Evolutionary conservation across 352 stramenopile species (phyloP).

Genomic region (Pythium insidiosum): DNA sequence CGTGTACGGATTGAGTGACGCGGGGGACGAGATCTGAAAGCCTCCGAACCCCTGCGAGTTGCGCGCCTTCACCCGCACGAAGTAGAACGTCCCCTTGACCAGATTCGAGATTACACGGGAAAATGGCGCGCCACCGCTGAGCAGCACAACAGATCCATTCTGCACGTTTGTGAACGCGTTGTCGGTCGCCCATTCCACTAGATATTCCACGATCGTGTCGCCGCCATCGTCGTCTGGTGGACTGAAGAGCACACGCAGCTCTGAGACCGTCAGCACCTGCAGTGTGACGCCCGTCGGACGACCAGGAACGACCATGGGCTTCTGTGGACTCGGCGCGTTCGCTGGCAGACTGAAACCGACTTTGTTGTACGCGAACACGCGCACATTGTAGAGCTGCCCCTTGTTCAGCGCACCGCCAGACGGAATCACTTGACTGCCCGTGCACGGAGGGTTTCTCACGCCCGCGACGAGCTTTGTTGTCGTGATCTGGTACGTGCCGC

Average conservation of each 20-base stretch:
- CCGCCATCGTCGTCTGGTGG: slow-evolving; percentile 77
- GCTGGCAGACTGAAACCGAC: slow-evolving; percentile 85
- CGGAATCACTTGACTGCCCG: slow-evolving; percentile 74
- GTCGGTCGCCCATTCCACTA: slow-evolving; percentile 88
- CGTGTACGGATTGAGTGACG: slow-evolving; percentile 88
- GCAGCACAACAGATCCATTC: slow-evolving; percentile 28
- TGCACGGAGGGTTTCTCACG: slow-evolving; percentile 65
- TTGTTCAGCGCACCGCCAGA: slow-evolving; percentile 62
- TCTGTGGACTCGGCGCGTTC: slow-evolving; percentile 40
- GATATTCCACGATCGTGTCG: slow-evolving; percentile 85
- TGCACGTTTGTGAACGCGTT: slow-evolving; percentile 54
- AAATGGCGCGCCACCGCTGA: slow-evolving; percentile 56
- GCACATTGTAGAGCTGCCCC: slow-evolving; percentile 90
- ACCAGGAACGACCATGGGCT: slow-evolving; percentile 74
- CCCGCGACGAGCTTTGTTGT: slow-evolving; percentile 62
- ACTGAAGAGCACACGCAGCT: slow-evolving; percentile 88
- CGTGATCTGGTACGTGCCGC: slow-evolving; percentile 29
- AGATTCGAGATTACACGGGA: slow-evolving; percentile 45
- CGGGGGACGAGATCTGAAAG: slow-evolving; percentile 84
- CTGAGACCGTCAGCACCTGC: slow-evolving; percentile 64
- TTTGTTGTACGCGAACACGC: slow-evolving; percentile 93
- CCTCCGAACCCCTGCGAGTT: slow-evolving; percentile 72
- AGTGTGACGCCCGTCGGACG: slow-evolving; percentile 65
- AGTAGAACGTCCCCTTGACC: slow-evolving; percentile 63
- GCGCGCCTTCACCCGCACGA: slow-evolving; percentile 51